A percentile compares a stretch with the other conserved stretches of the same genome.
Conservation (phyloP, 2,329 filamentous ascomycete species). For the Penicillium crustosum region DNA sequence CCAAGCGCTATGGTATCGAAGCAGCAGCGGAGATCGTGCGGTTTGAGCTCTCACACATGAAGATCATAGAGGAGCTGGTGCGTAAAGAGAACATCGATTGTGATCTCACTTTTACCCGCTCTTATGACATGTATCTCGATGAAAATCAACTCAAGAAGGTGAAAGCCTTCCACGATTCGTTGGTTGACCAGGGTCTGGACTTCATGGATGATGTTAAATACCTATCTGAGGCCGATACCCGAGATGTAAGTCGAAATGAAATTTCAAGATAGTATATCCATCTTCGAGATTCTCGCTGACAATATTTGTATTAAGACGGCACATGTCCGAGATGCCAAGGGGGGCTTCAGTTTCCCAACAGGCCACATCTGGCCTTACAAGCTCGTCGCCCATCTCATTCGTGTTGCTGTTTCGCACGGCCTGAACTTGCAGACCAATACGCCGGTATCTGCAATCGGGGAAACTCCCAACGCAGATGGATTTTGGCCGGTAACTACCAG, state of each 20-base stretch:
- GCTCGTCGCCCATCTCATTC: constrained; percentile 60
- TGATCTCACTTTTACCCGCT: constrained; percentile 42
- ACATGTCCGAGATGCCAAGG: constrained; percentile 37
- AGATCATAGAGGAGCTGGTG: constrained; percentile 40
- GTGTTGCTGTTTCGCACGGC: constrained; percentile 8
- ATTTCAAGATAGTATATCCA: not conserved
- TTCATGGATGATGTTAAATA: constrained; percentile 33
- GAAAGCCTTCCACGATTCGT: constrained; percentile 26
- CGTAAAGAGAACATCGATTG: constrained; percentile 46
- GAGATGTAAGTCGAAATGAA: constrained; percentile 12
- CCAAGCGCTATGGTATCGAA: constrained; percentile 34
- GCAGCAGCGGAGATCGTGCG: constrained; percentile 39
- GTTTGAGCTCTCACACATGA: constrained; percentile 45
- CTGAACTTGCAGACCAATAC: constrained; percentile 57
- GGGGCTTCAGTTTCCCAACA: constrained; percentile 35
- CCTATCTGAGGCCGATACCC: constrained; percentile 18
- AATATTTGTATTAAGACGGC: constrained; percentile 19
- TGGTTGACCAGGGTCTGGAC: constrained; percentile 26
- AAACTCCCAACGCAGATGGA: constrained; percentile 1
- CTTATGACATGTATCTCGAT: constrained; percentile 43
- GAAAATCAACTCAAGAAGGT: constrained; percentile 28
- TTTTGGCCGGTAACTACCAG: constrained; percentile 28
- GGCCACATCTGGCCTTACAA: constrained; percentile 66
- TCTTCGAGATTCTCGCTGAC: not conserved
- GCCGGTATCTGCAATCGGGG: constrained; percentile 32